Base-by-base conservation (phyloP, 768 basidiomycete species). In the Mycena metata region DNA sequence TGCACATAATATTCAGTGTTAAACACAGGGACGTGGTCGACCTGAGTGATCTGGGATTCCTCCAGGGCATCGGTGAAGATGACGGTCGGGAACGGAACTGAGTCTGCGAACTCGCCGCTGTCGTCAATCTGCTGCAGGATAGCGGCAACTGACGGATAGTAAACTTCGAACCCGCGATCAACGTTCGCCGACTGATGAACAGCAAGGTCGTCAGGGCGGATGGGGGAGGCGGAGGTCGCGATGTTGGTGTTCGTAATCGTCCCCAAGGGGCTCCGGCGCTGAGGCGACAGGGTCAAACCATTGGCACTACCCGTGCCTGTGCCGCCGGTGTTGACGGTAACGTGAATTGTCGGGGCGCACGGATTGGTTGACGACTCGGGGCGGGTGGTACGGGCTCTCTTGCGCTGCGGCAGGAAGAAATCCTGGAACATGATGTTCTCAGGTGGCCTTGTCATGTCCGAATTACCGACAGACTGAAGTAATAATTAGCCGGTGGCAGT, bases 261-360 rank as follows among this genome's bases (percentile, higher is more conserved):
- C 8, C 30, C 5, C 45, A 60, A 50, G 21, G 59, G 59, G 33
- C 33, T 60, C 6, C 46, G 59, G 12, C 36, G 21, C 12, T 49
- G 42, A n/a, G 60, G 60, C 41, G 57, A 46, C 42, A 21, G 16
- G 21, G 23, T n/a, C 13, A 30, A 21, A 23, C n/a, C 16, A 19
- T 17, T 33, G 21, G 2, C 13, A 10, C 17, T n/a, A 35, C 58
- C 23, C 41, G 39, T 33, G 3, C 58, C 58, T 9, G 58, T 46
- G 30, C 36, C 36, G 19, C 52, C 24, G 21, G 63, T 64, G 52
- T 64, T 64, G 35, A 64, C 62, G 36, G 36, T 36, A 12, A 36
- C 36, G 12, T 36, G 36, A 12, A 36, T 36, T 36, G 36, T 12
- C 7, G 36, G 36, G 36, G 36, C 36, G 36, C 12, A 36, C 6